phyloP scores from a whole-genome alignment of 192 early-diverging fungal species.

The Backusella parvicylindrica region DNA sequence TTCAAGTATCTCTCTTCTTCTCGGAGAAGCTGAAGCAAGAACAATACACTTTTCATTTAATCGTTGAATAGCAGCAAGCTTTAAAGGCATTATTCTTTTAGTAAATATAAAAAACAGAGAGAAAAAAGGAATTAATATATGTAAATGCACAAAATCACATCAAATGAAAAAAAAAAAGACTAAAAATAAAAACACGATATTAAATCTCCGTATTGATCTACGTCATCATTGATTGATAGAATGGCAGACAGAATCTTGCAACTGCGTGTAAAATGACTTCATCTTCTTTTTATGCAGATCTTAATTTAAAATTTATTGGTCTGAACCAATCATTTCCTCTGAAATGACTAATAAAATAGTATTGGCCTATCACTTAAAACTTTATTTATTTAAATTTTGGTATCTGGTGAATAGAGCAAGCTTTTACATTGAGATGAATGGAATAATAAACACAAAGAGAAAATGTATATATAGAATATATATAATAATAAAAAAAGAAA shows the following conservation, averaged over 20 bases:
- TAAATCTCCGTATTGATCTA: not conserved
- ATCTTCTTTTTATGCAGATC: not conserved
- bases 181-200: not conserved
- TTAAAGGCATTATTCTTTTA: not conserved
- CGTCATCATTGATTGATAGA: not conserved
- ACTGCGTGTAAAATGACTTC: not conserved
- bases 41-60: constrained; percentile 4
- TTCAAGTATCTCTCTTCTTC: constrained; percentile 71
- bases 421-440: not conserved
- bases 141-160: not conserved
- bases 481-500: not conserved
- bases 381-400: not conserved
- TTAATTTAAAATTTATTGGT: not conserved
- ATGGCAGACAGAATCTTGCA: too few relatives aligned
- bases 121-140: not conserved
- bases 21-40: constrained; percentile 57
- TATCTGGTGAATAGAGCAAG: not conserved
- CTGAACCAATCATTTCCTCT: not conserved
- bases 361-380: not conserved
- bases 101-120: not conserved
- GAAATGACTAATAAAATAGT: not conserved
- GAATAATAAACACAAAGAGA: not conserved
- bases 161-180: not conserved
- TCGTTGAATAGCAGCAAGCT: not conserved
- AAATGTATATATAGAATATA: not conserved